Evolutionary conservation across 2,329 filamentous ascomycete species (phyloP).

Genomic region (Aspergillus udagawae): DNA sequence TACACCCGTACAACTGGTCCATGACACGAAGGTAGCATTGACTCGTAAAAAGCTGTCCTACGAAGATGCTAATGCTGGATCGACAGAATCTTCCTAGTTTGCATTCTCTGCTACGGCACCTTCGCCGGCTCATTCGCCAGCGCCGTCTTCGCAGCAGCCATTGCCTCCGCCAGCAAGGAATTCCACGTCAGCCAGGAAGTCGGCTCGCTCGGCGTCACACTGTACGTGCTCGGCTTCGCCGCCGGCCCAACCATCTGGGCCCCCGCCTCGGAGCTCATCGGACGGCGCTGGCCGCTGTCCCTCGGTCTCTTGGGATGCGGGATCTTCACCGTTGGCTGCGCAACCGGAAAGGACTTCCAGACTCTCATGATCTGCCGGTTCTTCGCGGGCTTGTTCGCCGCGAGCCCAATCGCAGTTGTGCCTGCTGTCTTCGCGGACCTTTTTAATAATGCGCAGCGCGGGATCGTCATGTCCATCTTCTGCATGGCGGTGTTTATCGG

Average conservation of each 20-base stretch:
- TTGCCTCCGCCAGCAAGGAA: conserved; percentile 48
- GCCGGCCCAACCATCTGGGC: conserved; percentile 62
- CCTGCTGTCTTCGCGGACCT: conserved; percentile 47
- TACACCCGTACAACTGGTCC: conserved; percentile 52
- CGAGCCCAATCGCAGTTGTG: conserved; percentile 43
- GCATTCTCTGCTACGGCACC: conserved; percentile 42
- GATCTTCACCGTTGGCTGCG: conserved; percentile 46
- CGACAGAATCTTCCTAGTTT: conserved; percentile 18
- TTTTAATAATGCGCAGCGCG: conserved; percentile 45
- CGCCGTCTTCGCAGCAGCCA: conserved; percentile 67
- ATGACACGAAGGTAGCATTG: conserved; percentile 38
- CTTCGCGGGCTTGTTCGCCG: conserved; percentile 46
- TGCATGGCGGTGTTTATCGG: conserved; percentile 49
- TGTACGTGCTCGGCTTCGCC: conserved; percentile 52
- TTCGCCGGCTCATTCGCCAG: conserved; percentile 49
- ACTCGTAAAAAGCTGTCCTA: background rate
- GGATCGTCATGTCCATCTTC: conserved; percentile 46
- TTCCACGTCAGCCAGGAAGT: conserved; percentile 46
- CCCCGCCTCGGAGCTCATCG: conserved; percentile 59
- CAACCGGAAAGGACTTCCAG: conserved; percentile 39
- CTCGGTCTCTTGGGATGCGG: conserved; percentile 41
- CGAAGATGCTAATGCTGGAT: background rate
- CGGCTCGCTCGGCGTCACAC: conserved; percentile 44
- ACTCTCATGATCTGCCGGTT: conserved; percentile 44
- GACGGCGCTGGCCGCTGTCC: conserved; percentile 51